A percentile compares a stretch with the other conserved stretches of the same genome.
Conservation (phyloP, 176 grass and related monocot species). For the Tillandsia leiboldiana region DNA sequence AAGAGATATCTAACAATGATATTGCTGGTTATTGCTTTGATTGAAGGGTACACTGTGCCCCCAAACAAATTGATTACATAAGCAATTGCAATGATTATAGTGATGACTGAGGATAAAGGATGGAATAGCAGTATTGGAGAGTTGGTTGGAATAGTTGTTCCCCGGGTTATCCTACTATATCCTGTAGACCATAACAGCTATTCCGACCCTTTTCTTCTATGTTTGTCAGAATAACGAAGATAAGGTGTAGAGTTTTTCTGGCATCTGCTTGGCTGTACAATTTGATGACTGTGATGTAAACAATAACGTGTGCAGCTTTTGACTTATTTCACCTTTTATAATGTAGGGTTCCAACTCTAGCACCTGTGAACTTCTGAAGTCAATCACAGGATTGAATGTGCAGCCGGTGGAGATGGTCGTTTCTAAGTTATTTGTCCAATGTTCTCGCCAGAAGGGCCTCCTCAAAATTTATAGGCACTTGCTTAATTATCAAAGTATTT, state of each 20-base stretch:
- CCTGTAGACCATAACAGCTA: no score
- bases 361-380: slow-evolving; percentile 78
- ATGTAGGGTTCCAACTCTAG: slow-evolving; percentile 80
- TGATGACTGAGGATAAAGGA: no score
- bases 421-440: slow-evolving; percentile 97
- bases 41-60: no score
- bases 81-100: no score
- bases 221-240: no score
- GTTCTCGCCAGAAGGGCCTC: slow-evolving; percentile 91
- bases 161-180: no score
- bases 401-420: slow-evolving; percentile 89
- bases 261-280: background rate
- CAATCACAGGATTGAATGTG: slow-evolving; percentile 89
- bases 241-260: no score
- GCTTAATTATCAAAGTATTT: slow-evolving; percentile 86
- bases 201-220: no score
- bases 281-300: background rate
- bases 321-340: slow-evolving; percentile 22
- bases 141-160: no score
- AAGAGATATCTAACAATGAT: background rate
- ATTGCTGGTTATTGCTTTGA: background rate
- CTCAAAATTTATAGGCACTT: slow-evolving; percentile 92
- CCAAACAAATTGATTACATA: no score
- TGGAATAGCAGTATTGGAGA: no score
- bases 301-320: background rate